A percentile compares a stretch with the other conserved stretches of the same genome.
Conservation (phyloP, 1,284 basidiomycete genomes). For the Boletellus sp. region DNA sequence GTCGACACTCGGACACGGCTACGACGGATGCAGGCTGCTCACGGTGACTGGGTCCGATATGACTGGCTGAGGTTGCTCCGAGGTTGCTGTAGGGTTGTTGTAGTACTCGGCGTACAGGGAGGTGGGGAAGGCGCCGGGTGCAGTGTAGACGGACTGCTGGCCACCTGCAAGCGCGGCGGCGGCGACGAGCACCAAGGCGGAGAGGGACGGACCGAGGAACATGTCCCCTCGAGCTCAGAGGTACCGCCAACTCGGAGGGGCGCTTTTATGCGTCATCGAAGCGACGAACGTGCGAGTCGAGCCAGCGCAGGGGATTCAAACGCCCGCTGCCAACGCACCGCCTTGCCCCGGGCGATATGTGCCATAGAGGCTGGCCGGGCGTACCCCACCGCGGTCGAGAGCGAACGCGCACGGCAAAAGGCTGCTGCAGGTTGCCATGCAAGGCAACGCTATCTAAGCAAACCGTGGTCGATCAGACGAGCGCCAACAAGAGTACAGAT, state of each 20-base stretch:
- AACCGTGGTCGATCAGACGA: constrained; percentile 6
- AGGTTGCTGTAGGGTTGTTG: constrained; percentile 67
- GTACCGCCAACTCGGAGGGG: background rate
- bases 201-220: constrained; percentile 10
- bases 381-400: too few species aligned
- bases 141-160: constrained; percentile 49
- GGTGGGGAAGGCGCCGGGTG: constrained; percentile 62
- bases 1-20: background rate
- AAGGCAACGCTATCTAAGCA: constrained; percentile 11
- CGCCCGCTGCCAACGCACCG: too few species aligned
- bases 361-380: too few species aligned
- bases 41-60: constrained; percentile 66
- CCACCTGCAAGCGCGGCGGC: constrained; percentile 6
- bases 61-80: constrained; percentile 65
- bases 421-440: too few species aligned
- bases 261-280: constrained; percentile 23
- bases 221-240: constrained; percentile 2
- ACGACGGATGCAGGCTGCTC: constrained; percentile 13
- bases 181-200: constrained; percentile 12
- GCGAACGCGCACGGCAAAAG: too few species aligned
- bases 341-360: too few species aligned
- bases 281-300: background rate
- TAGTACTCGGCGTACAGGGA: constrained; percentile 62
- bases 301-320: too few species aligned
- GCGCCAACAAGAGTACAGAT: constrained; percentile 14